phyloP scores from a whole-genome alignment of 1,284 basidiomycete species.

The Cryptococcus sp. region DNA sequence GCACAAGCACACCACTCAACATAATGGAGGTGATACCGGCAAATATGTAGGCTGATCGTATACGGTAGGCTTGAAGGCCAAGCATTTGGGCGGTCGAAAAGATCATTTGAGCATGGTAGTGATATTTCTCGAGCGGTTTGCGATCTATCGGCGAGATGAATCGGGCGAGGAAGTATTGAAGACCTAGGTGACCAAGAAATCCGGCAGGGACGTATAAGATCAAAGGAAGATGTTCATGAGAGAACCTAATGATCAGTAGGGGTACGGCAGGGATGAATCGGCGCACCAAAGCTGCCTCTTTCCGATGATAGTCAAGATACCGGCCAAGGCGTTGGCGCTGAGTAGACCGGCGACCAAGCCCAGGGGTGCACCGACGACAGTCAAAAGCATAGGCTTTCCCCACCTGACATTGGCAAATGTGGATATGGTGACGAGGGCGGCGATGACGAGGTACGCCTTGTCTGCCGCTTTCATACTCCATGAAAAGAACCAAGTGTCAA shows the following conservation, averaged over 20 bases:
- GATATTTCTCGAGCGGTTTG: constrained; percentile 55
- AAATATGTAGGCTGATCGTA: constrained; percentile 49
- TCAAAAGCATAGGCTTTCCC: constrained; percentile 48
- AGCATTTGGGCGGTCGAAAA: constrained; percentile 53
- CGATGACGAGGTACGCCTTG: constrained; percentile 59
- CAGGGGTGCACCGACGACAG: constrained; percentile 54
- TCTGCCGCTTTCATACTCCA: constrained; percentile 71
- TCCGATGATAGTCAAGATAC: constrained; percentile 64
- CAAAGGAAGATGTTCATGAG: constrained; percentile 65
- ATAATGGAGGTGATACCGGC: constrained; percentile 27
- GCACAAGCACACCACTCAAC: constrained; percentile 26
- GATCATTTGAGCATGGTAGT: constrained; percentile 62
- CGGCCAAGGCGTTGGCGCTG: constrained; percentile 67
- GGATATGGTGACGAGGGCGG: constrained; percentile 49
- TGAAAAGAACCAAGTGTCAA: constrained; percentile 62
- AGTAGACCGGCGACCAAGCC: constrained; percentile 53
- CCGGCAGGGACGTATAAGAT: constrained; percentile 74
- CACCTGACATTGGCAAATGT: constrained; percentile 31
- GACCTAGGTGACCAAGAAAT: constrained; percentile 49
- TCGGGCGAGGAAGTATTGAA: constrained; percentile 27
- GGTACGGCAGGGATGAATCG: no score
- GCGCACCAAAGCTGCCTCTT: constrained; percentile 51
- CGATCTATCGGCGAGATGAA: constrained; percentile 25
- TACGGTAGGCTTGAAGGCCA: constrained; percentile 51
- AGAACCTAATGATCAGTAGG: constrained; percentile 65